A percentile compares a stretch with the other conserved stretches of the same genome.
These are phyloP conservation scores for Pythium dissotocum DNA, from an alignment of 352 stramenopile species.

Conservation along the genomic window DNA sequence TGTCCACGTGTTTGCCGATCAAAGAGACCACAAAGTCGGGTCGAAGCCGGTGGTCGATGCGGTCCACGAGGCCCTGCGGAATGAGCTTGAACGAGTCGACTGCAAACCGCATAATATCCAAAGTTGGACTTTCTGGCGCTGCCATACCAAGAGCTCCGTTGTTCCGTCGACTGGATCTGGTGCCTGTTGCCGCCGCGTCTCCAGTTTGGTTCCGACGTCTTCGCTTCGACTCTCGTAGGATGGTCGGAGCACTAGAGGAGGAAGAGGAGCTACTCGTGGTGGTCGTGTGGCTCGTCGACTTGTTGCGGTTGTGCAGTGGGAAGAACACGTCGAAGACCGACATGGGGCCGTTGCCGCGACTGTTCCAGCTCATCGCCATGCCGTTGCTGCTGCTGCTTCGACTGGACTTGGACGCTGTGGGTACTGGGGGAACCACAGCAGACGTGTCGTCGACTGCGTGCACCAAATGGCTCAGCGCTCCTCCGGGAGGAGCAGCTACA, in stretches of 20 bases:
- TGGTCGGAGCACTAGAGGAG: neutral
- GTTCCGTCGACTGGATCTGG: slow-evolving; percentile 17
- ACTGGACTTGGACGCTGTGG: slow-evolving; percentile 11
- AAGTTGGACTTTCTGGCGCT: slow-evolving; percentile 20
- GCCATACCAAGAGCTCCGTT: neutral
- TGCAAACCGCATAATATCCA: slow-evolving; percentile 68
- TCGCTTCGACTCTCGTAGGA: slow-evolving; percentile 25
- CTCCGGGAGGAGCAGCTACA: slow-evolving; percentile 1
- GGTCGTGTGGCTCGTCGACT: slow-evolving; percentile 5
- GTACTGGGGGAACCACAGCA: neutral
- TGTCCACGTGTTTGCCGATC: slow-evolving; percentile 64
- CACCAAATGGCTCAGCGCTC: slow-evolving; percentile 9
- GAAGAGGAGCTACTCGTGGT: neutral
- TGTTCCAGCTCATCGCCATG: slow-evolving; percentile 8
- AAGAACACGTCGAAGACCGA: slow-evolving; percentile 73
- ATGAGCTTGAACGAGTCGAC: slow-evolving; percentile 77
- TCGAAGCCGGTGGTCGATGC: slow-evolving; percentile 69
- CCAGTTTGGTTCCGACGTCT: slow-evolving; percentile 18
- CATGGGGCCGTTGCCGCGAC: slow-evolving; percentile 28
- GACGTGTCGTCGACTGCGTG: slow-evolving; percentile 5
- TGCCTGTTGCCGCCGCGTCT: slow-evolving; percentile 2
- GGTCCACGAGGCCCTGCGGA: slow-evolving; percentile 80
- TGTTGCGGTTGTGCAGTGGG: slow-evolving; percentile 22
- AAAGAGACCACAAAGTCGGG: slow-evolving; percentile 47
- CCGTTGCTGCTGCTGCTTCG: slow-evolving; percentile 21